Evolutionary conservation across 495 filamentous ascomycete genomes (phyloP), one percentile per base, ranked within the genome.

Genomic region (Penicillium robsamsonii): DNA sequence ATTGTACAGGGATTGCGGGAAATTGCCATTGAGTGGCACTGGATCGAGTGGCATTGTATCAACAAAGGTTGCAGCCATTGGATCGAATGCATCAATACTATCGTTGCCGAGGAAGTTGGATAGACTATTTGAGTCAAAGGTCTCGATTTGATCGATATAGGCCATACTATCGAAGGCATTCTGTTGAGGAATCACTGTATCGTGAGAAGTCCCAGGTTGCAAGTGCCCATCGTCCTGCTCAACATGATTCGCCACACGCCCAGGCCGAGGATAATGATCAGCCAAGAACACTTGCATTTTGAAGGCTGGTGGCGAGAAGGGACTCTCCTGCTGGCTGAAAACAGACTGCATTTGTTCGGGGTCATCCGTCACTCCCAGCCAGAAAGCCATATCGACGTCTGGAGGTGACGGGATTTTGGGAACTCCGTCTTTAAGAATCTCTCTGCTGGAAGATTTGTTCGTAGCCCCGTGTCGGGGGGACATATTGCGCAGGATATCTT

Each of bases 341-440:
- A 17, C 35, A 38, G 35, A 38, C 6, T 22, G 27, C 13, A 11
- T 11, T 13, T 24, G 5, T 15, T 20, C 27, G 11, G 11, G 5
- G 12, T 35, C 29, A 18, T 22, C 18, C 5, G 33, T 22, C 30
- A n/a, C 9, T 15, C 17, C 40, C 17, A 31, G 45, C 33, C n/a
- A 41, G 31, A 56, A 35, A 11, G 27, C 48, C 18, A 63, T 13
- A 22, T 56, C 42, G 43, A 55, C 41, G 12, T 12, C 18, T 4
- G 41, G 7, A 15, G 33, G 15, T 13, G 57, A n/a, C 1, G 17
- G 35, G 7, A 63, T 2, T 7, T 24, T 12, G 18, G 60, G 57
- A 18, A 63, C 50, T 1, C 38, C 15, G 2, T 49, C 30, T 0
- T 54, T 25, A 4, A 63, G 43, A 22, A 37, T 27, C 29, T 8